Percentiles rank a stretch among this genome's conserved stretches.
These are phyloP conservation scores for Curvularia sp. DNA, from an alignment of 2,329 filamentous ascomycete genomes.

Conservation along the genomic window DNA sequence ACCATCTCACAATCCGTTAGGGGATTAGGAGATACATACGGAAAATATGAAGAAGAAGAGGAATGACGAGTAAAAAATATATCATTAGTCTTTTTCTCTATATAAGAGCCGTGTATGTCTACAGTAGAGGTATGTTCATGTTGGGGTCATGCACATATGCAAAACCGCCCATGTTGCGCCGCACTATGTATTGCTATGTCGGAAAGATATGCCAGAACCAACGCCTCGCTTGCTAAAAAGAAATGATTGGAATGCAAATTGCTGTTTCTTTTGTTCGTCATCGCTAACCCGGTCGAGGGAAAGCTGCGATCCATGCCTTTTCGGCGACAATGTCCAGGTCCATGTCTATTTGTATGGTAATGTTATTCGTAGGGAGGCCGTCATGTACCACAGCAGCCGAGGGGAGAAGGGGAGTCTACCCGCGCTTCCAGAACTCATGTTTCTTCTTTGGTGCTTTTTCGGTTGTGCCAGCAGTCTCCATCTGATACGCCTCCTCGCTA, in stretches of 20 bases:
- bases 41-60: not conserved
- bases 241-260: slow-evolving; percentile 5
- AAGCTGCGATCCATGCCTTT: not conserved
- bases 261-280: not conserved
- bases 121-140: slow-evolving; percentile 6
- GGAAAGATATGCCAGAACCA: slow-evolving; percentile 13
- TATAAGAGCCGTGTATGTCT: slow-evolving; percentile 3
- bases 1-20: too few species aligned
- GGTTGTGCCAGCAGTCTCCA: slow-evolving; percentile 19
- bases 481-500: slow-evolving; percentile 46
- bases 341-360: not conserved
- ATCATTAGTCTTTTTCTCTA: slow-evolving; percentile 11
- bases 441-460: slow-evolving; percentile 20
- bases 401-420: slow-evolving; percentile 14
- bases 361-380: not conserved
- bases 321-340: not conserved
- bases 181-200: slow-evolving; percentile 7
- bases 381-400: not conserved
- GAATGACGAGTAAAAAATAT: not conserved
- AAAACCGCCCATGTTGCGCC: not conserved
- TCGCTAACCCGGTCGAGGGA: not conserved
- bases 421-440: slow-evolving; percentile 27
- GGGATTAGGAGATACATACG: not conserved
- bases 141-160: slow-evolving; percentile 2
- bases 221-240: slow-evolving; percentile 25